Base-by-base conservation (phyloP, 345 rosid genomes). In the Nasturtium officinale region DNA sequence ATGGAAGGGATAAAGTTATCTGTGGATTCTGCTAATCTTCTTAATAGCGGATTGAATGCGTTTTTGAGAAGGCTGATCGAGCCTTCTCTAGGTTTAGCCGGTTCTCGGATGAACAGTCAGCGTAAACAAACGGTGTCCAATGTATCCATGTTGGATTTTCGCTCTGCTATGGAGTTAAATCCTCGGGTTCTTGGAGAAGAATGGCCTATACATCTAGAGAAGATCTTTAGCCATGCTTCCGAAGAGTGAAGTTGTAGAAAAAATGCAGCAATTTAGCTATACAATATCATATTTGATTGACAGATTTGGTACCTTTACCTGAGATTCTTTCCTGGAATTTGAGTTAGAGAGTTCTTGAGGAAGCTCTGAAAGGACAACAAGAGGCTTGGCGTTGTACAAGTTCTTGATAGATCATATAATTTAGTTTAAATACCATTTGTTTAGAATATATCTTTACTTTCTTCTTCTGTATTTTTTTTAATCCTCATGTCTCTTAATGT, bases 201-300 rank as follows among this genome's bases (percentile, higher is more conserved):
- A 47, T 88, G 96, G 97, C 55, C 96, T 6, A 60, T 65, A 25
- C 88, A 90, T 52, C 85, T 87, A 10, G 98, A 90, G 81, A 95
- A 83, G 77, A 77, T 91, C 50, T 79, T 81, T 48, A 72, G 70
- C 23, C 70, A 66, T 50, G 78, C 82, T 66, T 84, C 45, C 2
- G 84, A 84, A 65, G 85, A 81, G 64, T 80, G 71, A 79, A 71
- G 48, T 57, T 55, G 69, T 40, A 62, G 71, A 45, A 55, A 54
- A 51, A 21, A 46, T 30, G 65, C 37, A 5, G 4, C 47, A 17
- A 43, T 40, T 25, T 55, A 54, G 65, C 73, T 1, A 43, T 43
- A 69, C 50, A 54, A 53, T 56, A 51, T 62, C 51, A 5, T 59
- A 59, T 46, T 55, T 54, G 66, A 21, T 48, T 35, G 68, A 74